phyloP scores from a whole-genome alignment of 108 stramenopile genomes.

The Conticribra guillardii region DNA sequence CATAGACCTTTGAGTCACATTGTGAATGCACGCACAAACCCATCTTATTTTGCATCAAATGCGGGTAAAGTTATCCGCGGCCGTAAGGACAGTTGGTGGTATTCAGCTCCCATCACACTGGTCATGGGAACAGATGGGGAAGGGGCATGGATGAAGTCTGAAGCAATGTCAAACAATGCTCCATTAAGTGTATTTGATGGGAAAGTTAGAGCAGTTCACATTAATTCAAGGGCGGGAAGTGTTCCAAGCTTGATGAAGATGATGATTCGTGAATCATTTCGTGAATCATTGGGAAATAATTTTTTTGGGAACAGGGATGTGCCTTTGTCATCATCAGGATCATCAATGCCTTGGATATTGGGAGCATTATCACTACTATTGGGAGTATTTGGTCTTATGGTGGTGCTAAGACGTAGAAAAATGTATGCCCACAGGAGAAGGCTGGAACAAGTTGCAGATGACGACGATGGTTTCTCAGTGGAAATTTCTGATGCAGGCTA shows the following conservation, averaged over 20 bases:
- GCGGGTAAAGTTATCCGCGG: conserved; percentile 47
- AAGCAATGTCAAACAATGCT: conserved; percentile 22
- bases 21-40: conserved; percentile 75
- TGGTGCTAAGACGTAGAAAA: neutral
- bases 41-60: conserved; percentile 45
- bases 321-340: neutral
- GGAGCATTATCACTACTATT: neutral
- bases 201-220: conserved; percentile 29
- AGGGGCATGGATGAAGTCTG: conserved; percentile 4
- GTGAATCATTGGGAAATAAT: too few relatives aligned
- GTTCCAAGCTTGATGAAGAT: neutral
- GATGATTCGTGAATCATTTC: neutral
- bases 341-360: neutral
- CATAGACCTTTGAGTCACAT: conserved; percentile 65
- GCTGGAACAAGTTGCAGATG: neutral
- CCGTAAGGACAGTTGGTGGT: conserved; percentile 47
- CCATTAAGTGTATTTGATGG: conserved; percentile 19
- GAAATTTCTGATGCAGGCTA: neutral
- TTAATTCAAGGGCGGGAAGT: conserved; percentile 35
- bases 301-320: neutral
- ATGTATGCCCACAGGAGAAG: neutral
- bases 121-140: conserved; percentile 25
- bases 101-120: conserved; percentile 40
- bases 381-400: neutral
- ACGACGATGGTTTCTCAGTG: neutral